Conservation (phyloP, 2,329 filamentous ascomycete genomes). For the Alternaria solani region DNA sequence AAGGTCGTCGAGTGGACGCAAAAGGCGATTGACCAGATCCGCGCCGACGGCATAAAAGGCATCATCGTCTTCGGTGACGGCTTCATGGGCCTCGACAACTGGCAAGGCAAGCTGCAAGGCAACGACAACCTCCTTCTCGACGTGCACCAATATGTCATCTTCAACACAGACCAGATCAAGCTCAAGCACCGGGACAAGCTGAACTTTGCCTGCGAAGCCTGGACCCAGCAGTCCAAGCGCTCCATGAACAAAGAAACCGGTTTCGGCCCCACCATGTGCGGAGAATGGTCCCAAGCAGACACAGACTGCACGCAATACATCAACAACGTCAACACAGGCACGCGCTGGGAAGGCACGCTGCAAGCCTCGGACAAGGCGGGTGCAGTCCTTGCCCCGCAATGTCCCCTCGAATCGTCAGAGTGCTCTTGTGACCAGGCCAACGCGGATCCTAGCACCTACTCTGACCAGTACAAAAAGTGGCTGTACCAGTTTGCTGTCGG, state of each 20-base stretch:
- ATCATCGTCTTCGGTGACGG: constrained; percentile 91
- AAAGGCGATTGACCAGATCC: constrained; percentile 74
- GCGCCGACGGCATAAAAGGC: constrained; percentile 75
- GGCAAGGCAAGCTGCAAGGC: constrained; percentile 81
- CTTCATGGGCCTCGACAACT: constrained; percentile 89
- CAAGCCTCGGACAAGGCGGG: constrained; percentile 69
- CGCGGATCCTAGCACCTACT: constrained; percentile 73
- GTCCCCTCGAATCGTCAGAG: constrained; percentile 67
- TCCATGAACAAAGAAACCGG: constrained; percentile 78
- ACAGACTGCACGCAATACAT: constrained; percentile 89
- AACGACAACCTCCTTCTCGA: constrained; percentile 84
- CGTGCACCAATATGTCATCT: constrained; percentile 98
- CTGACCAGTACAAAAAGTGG: constrained; percentile 80
- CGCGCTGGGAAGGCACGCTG: constrained; percentile 90
- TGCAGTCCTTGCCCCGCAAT: constrained; percentile 73
- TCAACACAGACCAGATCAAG: constrained; percentile 87
- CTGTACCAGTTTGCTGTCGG: constrained; percentile 90
- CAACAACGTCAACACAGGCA: constrained; percentile 88
- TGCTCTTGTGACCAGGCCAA: constrained; percentile 83
- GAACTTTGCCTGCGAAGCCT: constrained; percentile 84
- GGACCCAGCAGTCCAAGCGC: constrained; percentile 78
- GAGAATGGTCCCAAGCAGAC: constrained; percentile 97
- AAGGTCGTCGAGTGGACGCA: constrained; percentile 82
- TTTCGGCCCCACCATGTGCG: constrained; percentile 92
- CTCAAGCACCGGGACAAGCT: constrained; percentile 85